Evolutionary conservation across 2,329 filamentous ascomycete species (phyloP).

Genomic region (Scedosporium dehoogii): DNA sequence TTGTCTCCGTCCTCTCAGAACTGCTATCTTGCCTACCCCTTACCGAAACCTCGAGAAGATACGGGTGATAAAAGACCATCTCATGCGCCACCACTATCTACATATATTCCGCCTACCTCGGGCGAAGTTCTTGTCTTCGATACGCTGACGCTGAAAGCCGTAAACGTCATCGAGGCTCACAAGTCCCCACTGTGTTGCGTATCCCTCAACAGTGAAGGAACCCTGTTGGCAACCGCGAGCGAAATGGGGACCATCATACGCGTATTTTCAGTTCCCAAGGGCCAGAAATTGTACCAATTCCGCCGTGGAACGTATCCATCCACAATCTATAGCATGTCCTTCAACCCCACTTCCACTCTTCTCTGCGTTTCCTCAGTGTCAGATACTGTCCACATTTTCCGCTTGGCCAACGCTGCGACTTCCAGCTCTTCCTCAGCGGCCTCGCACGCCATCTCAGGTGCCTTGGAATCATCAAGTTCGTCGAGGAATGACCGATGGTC

Average conservation of each 20-base stretch:
- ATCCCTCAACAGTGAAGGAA: constrained; percentile 85
- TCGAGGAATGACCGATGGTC: constrained; percentile 42
- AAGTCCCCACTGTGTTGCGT: constrained; percentile 85
- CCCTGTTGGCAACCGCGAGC: constrained; percentile 82
- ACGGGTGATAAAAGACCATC: constrained; percentile 51
- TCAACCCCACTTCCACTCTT: constrained; percentile 87
- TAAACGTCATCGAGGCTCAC: constrained; percentile 93
- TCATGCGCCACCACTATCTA: constrained; percentile 73
- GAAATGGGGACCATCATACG: constrained; percentile 97
- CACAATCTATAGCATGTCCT: constrained; percentile 97
- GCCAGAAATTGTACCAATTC: constrained; percentile 93
- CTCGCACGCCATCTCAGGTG: constrained; percentile 20
- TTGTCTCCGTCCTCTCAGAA: constrained; percentile 91
- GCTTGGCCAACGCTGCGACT: constrained; percentile 47
- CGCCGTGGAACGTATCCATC: constrained; percentile 90
- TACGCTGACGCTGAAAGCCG: constrained; percentile 75
- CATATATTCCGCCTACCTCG: constrained; percentile 72
- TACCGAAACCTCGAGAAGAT: constrained; percentile 63
- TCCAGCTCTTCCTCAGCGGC: constrained; percentile 12
- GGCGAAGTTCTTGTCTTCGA: constrained; percentile 93
- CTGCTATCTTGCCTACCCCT: constrained; percentile 89
- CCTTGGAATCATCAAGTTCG: constrained; percentile 29
- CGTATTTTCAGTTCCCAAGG: constrained; percentile 84
- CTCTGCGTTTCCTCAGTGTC: constrained; percentile 93
- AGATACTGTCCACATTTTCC: constrained; percentile 95